Evolutionary conservation across 2,329 filamentous ascomycete genomes (phyloP), one percentile per base, ranked within the genome.

Genomic region (Colletotrichum sp.): DNA sequence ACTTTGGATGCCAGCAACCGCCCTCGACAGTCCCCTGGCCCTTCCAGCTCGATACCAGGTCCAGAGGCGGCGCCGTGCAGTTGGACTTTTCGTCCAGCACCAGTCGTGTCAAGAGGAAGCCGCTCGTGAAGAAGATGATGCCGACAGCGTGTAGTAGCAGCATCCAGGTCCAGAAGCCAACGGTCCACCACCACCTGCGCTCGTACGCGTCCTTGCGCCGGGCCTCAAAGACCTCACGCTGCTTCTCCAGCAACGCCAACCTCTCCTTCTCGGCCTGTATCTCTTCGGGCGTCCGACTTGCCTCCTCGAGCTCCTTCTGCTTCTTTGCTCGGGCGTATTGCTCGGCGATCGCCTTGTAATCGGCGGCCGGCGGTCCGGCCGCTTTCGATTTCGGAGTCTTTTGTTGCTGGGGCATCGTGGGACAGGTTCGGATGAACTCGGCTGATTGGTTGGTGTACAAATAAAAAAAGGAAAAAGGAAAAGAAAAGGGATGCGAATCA

Each of bases 1-100:
- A 95, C 86, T 95, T 98, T 39, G 96, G 95, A 83, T 99, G 96
- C 97, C 97, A 99, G 89, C 97, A 99, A 78, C 97, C 97, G 73
- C 90, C 88, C 26, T 91, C 86, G 4, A 87, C 84, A 18, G 86
- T 89, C 10, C 86, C 84, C 60, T 82, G 83, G 12, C 84, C 85
- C 44, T 82, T 78, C 87, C 87, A 88, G 71, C 83, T 85, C 44
- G 68, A 66, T 7, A 66, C n/a, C 24, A 76, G 68, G 39, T 91
- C 89, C 75, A 94, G 91, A 6, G 97, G 96, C 66, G 95, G 92
- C 57, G 88, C 84, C 13, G 88, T 86, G 84, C 95, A 97, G 74
- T 88, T 89, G 15, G 95, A 96, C 83, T 93, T 94, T 81, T 95
- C 91, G 77, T 95, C 93, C 74, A 97, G 89, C 68, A 96, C 93